phyloP scores from a whole-genome alignment of 345 rosid species.

The Reutealis trisperma region DNA sequence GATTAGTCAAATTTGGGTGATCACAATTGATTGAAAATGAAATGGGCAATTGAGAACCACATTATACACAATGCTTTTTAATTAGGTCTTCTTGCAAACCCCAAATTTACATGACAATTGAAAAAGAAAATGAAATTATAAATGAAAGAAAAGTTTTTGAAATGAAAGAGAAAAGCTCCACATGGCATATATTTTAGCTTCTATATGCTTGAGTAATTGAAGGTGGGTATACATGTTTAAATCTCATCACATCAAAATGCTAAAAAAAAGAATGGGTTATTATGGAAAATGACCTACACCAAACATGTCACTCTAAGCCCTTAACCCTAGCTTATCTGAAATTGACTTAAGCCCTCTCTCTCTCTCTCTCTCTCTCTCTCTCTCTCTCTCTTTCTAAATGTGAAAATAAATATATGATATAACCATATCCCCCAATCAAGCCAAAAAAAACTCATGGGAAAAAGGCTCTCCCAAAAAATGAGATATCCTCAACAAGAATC shows the following conservation, averaged over 20 bases:
- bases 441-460: conserved; percentile 31
- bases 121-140: conserved; percentile 16
- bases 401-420: background rate
- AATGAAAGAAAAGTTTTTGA: conserved; percentile 16
- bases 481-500: conserved; percentile 9
- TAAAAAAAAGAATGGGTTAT: background rate
- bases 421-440: conserved; percentile 8
- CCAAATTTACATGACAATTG: conserved; percentile 19
- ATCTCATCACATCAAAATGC: conserved; percentile 1
- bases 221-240: background rate
- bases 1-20: conserved; percentile 31
- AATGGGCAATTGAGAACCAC: background rate
- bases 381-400: background rate
- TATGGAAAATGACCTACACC: conserved; percentile 45
- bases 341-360: conserved; percentile 21
- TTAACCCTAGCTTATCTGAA: conserved; percentile 16
- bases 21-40: conserved; percentile 32
- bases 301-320: conserved; percentile 25
- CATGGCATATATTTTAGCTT: conserved; percentile 12
- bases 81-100: conserved; percentile 7
- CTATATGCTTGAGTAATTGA: conserved; percentile 11
- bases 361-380: background rate
- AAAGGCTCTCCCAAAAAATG: conserved; percentile 21
- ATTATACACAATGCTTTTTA: background rate
- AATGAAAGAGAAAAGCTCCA: conserved; percentile 24